Percentiles rank a stretch among this genome's conserved stretches.
Evolutionary conservation across 208 protist genomes (phyloP).

Genomic region (Acanthamoeba rhysodes): DNA sequence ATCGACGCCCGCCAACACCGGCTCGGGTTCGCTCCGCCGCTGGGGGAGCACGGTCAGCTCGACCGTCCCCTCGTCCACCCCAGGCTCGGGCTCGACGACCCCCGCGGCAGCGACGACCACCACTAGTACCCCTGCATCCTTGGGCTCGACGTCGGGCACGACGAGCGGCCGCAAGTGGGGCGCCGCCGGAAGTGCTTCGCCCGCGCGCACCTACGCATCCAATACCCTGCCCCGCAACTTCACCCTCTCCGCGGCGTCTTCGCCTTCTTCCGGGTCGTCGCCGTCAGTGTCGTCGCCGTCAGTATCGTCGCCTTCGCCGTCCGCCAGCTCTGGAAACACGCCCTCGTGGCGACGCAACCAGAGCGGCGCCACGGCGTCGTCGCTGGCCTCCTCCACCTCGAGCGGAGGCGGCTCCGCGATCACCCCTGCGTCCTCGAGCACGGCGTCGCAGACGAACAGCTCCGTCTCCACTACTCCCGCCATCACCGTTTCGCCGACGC

Average conservation of each 20-base stretch:
- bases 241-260: neutral
- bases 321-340: neutral
- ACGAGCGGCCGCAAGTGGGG: neutral
- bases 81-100: neutral
- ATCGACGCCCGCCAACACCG: neutral
- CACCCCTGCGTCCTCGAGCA: neutral
- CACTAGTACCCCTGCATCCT: neutral
- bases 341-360: conserved; percentile 21
- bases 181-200: neutral
- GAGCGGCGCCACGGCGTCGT: neutral
- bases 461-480: neutral
- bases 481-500: neutral
- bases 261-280: neutral
- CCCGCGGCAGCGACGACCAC: neutral
- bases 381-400: neutral
- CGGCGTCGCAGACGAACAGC: too few species aligned
- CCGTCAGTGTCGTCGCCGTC: neutral
- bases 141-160: neutral
- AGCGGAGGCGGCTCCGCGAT: neutral
- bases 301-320: too few species aligned
- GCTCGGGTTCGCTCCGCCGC: conserved; percentile 22
- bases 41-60: neutral
- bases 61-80: neutral
- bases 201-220: conserved; percentile 15
- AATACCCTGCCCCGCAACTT: conserved; percentile 17